Conservation (phyloP, 768 basidiomycete species). For the Pisolithus microcarpus region DNA sequence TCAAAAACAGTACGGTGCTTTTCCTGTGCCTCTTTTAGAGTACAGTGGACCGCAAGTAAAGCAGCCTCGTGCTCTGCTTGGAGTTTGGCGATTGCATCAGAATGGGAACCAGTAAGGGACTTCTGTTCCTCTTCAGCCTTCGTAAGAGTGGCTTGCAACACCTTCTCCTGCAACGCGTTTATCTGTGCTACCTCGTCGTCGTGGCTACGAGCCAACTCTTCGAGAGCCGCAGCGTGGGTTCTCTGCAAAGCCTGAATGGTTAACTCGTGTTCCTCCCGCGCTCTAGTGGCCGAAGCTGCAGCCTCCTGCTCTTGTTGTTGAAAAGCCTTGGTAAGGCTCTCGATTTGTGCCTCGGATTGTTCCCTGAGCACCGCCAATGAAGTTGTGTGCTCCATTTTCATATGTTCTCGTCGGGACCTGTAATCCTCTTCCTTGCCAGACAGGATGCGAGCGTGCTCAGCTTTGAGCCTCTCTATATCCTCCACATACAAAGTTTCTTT, state of each 20-base stretch:
- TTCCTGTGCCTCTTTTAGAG: conserved; percentile 32
- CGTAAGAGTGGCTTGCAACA: conserved; percentile 25
- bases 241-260: conserved; percentile 42
- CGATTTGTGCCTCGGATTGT: conserved; percentile 40
- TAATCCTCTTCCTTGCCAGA: conserved; percentile 58
- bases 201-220: conserved; percentile 50
- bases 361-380: conserved; percentile 24
- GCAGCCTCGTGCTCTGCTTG: conserved; percentile 44
- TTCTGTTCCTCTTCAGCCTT: conserved; percentile 32
- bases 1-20: conserved; percentile 32
- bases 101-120: conserved; percentile 35
- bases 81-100: conserved; percentile 33
- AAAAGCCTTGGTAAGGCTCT: conserved; percentile 51
- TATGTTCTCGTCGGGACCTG: conserved; percentile 26
- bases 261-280: conserved; percentile 43
- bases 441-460: conserved; percentile 50
- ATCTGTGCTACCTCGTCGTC: conserved; percentile 46
- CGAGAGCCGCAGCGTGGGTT: conserved; percentile 48
- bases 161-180: conserved; percentile 41
- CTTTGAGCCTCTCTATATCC: conserved; percentile 58
- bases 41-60: conserved; percentile 34
- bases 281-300: conserved; percentile 29
- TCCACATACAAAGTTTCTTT: conserved; percentile 61
- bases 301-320: conserved; percentile 46
- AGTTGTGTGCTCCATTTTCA: conserved; percentile 31